A percentile compares a stretch with the other conserved stretches of the same genome.
Conservation (phyloP, 331 rosid species). For the Dryas integrifolia region DNA sequence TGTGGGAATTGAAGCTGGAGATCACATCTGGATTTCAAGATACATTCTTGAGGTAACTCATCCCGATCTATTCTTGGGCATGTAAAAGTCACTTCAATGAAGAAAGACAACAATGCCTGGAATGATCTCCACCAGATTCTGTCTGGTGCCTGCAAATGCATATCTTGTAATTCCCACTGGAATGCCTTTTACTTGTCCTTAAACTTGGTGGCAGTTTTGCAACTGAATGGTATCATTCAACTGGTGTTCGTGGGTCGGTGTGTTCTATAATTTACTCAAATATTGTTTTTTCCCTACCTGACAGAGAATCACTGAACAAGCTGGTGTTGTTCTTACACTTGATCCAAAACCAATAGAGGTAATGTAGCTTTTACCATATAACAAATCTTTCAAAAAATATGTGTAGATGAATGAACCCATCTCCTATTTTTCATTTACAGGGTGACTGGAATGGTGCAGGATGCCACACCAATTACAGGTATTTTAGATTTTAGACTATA, state of each 20-base stretch:
- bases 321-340: conserved; percentile 91
- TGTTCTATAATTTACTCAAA: conserved; percentile 12
- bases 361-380: conserved; percentile 9
- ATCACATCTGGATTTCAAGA: conserved; percentile 87
- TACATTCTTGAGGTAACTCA: conserved; percentile 89
- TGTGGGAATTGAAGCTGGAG: conserved; percentile 93
- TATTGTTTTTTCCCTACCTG: conserved; percentile 19
- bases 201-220: background rate
- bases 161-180: background rate
- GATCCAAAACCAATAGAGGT: conserved; percentile 99
- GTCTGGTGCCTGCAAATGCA: background rate
- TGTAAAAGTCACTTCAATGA: background rate
- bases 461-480: conserved; percentile 98
- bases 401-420: conserved; percentile 13
- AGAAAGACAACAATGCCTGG: background rate
- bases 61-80: conserved; percentile 23
- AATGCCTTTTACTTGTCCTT: background rate
- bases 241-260: conserved; percentile 7
- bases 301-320: conserved; percentile 99
- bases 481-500: conserved; percentile 3
- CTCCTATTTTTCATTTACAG: conserved; percentile 39
- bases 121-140: background rate
- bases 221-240: conserved; percentile 5
- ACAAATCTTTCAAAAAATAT: conserved; percentile 8
- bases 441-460: conserved; percentile 99